These are phyloP conservation scores for Trypanosomatidae sp. DNA, from an alignment of 208 protist genomes.

Conservation along the genomic window DNA sequence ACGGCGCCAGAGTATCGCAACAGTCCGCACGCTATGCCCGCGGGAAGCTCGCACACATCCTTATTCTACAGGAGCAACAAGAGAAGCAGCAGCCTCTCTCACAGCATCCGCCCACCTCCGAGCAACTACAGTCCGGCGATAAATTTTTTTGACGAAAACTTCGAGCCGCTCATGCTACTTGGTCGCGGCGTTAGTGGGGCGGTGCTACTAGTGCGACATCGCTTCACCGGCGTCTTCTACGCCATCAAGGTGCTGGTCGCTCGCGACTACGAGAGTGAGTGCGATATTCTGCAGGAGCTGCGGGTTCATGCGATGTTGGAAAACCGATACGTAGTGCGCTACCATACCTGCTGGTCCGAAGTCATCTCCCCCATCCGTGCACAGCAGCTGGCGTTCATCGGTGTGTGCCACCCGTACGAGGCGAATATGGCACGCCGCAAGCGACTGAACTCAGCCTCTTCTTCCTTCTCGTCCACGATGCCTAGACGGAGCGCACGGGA, in stretches of 20 bases:
- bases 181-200: conserved; percentile 70
- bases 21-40: not conserved
- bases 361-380: conserved; percentile 60
- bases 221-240: conserved; percentile 79
- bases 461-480: not conserved
- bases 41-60: conserved; percentile 2
- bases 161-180: conserved; percentile 65
- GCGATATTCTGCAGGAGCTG: conserved; percentile 74
- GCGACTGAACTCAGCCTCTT: conserved; percentile 2
- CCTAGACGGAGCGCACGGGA: not conserved
- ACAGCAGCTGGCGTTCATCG: conserved; percentile 73
- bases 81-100: conserved; percentile 9
- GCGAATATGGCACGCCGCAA: conserved; percentile 11
- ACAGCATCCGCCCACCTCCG: conserved; percentile 17
- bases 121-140: conserved; percentile 13
- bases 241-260: conserved; percentile 85
- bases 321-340: conserved; percentile 63
- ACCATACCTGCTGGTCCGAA: conserved; percentile 85
- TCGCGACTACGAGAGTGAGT: conserved; percentile 62
- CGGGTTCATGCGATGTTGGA: conserved; percentile 71
- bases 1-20: too few species aligned
- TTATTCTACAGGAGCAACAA: conserved; percentile 7
- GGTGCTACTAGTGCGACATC: conserved; percentile 72
- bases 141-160: conserved; percentile 91
- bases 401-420: conserved; percentile 45